These are phyloP conservation scores for Phytophthora aleatoria DNA, from an alignment of 352 stramenopile species.

Conservation along the genomic window DNA sequence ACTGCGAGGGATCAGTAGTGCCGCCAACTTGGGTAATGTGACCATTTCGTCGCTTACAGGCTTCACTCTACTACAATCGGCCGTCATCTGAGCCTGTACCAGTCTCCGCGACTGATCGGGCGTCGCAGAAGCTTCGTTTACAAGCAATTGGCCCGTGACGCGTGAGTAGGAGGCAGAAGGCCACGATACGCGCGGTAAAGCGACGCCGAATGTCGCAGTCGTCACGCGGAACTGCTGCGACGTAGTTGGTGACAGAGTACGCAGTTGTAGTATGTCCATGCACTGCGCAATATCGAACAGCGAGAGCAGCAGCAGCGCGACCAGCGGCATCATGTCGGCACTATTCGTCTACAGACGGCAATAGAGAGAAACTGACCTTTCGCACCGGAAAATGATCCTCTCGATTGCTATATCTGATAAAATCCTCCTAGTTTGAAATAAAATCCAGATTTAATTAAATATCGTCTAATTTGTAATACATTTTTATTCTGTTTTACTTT, in stretches of 20 bases:
- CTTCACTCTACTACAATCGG: constrained; percentile 23
- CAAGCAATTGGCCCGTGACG: constrained; percentile 9
- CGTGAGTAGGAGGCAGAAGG: constrained; percentile 17
- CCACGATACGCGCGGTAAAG: constrained; percentile 30
- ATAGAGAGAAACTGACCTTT: constrained; percentile 9
- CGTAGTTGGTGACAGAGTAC: constrained; percentile 4
- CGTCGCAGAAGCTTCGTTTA: constrained; percentile 4
- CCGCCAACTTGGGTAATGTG: constrained; percentile 8
- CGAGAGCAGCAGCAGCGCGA: constrained; percentile 11
- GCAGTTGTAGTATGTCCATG: constrained; percentile 38
- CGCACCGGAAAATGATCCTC: constrained; percentile 1
- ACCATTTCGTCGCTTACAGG: constrained; percentile 4
- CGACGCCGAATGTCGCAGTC: constrained; percentile 33
- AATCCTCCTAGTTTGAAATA: too few relatives aligned
- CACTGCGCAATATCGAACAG: not conserved
- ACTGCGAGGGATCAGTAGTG: constrained; percentile 54
- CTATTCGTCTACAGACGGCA: constrained; percentile 16
- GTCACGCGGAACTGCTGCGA: constrained; percentile 41
- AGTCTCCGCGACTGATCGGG: constrained; percentile 24
- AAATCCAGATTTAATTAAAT: too few relatives aligned
- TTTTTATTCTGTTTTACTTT: too few relatives aligned
- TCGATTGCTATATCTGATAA: not conserved
- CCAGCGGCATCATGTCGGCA: not conserved
- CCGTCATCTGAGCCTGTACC: constrained; percentile 15
- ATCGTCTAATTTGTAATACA: too few relatives aligned